phyloP scores from a whole-genome alignment of 768 basidiomycete species.

The Boletus rubroflammeus region DNA sequence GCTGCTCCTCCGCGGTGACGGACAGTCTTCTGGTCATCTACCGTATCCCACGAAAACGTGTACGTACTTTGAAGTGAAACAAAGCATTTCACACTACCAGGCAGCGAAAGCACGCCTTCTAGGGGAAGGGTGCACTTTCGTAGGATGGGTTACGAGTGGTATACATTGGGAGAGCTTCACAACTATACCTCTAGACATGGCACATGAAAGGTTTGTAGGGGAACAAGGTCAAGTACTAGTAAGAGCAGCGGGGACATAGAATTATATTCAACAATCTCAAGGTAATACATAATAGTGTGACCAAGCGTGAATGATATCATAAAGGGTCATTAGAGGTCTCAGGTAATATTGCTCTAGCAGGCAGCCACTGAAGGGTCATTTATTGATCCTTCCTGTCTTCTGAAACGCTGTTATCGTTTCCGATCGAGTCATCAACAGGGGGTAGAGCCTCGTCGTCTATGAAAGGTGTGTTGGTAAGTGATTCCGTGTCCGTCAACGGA shows the following conservation, averaged over 20 bases:
- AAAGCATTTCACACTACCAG: slow-evolving; percentile 43
- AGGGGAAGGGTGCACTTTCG: slow-evolving; percentile 45
- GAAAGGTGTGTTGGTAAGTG: slow-evolving; percentile 35
- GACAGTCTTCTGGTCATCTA: slow-evolving; percentile 7
- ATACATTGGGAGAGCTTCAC: slow-evolving; percentile 51
- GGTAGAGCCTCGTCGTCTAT: slow-evolving; percentile 24
- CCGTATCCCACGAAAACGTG: slow-evolving; percentile 13
- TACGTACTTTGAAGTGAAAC: slow-evolving; percentile 49
- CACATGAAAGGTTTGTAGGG: neutral
- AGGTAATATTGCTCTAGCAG: slow-evolving; percentile 5
- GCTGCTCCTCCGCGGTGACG: slow-evolving; percentile 10
- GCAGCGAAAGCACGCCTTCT: slow-evolving; percentile 46
- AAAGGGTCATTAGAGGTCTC: slow-evolving; percentile 14
- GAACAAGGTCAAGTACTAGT: neutral
- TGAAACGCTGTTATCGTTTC: slow-evolving; percentile 7
- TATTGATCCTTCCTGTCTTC: slow-evolving; percentile 32
- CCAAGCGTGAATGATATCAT: slow-evolving; percentile 12
- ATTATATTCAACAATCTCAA: slow-evolving; percentile 4
- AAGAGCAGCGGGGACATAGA: neutral
- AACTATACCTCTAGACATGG: slow-evolving; percentile 4
- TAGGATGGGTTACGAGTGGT: slow-evolving; percentile 62
- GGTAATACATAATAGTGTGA: slow-evolving; percentile 7
- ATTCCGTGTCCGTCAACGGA: slow-evolving; percentile 41
- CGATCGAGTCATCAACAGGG: slow-evolving; percentile 14
- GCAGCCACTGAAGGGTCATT: slow-evolving; percentile 16